These are phyloP conservation scores for Phoma sp. DNA, from an alignment of 2,329 filamentous ascomycete species.

Conservation along the genomic window DNA sequence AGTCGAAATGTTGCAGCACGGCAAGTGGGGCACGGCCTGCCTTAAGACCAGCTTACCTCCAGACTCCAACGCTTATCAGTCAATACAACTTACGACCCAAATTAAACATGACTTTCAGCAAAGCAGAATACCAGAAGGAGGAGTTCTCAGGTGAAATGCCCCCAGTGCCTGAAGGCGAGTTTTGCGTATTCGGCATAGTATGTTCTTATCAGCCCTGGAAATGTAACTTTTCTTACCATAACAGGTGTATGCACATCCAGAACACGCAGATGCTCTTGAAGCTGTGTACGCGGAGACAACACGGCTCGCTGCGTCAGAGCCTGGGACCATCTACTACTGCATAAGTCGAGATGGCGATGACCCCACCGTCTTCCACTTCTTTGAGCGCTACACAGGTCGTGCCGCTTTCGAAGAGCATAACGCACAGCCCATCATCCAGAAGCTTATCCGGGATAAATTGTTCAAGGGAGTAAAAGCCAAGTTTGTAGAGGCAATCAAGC, in stretches of 20 bases:
- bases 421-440: conserved; percentile 6
- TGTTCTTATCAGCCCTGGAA: neutral
- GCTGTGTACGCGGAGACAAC: conserved; percentile 13
- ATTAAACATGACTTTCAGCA: conserved; percentile 4
- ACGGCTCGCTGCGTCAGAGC: conserved; percentile 9
- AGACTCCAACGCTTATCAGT: too few species aligned
- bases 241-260: conserved; percentile 10
- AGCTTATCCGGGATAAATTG: conserved; percentile 2
- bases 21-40: conserved; percentile 6
- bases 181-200: conserved; percentile 16
- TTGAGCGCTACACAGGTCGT: conserved; percentile 11
- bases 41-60: neutral
- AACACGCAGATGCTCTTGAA: conserved; percentile 13
- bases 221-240: neutral
- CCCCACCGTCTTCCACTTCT: conserved; percentile 8
- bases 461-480: conserved; percentile 11
- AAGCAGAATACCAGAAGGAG: conserved; percentile 10
- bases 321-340: conserved; percentile 13
- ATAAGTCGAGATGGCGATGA: conserved; percentile 11
- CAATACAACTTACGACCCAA: neutral
- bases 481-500: conserved; percentile 13
- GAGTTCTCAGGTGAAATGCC: neutral
- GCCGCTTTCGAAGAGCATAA: conserved; percentile 11
- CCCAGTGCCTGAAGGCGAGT: conserved; percentile 11
- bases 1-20: conserved; percentile 6